Evolutionary conservation across 2,329 filamentous ascomycete genomes (phyloP), one percentile per base, ranked within the genome.

Genomic region (Nemania sp.): DNA sequence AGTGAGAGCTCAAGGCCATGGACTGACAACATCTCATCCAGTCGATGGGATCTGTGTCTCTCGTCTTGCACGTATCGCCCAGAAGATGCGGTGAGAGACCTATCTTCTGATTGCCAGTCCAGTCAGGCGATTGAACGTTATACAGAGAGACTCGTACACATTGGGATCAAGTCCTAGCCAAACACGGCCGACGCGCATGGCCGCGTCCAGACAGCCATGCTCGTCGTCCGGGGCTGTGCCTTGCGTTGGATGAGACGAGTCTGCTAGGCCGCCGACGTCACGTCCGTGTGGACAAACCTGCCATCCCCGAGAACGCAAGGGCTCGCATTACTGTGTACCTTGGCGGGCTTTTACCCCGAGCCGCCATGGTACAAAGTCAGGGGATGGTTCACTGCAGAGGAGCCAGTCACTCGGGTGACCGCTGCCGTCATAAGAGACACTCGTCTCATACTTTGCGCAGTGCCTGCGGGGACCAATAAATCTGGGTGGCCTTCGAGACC

Each of bases 171-270:
- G 33, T 26, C 24, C 22, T 9, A 23, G 22, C 39, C 23, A 24
- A 44, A 23, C 43, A 23, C 28, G n/a, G 17, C 19, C 12, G n/a
- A 55, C 52, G 42, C 56, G 49, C 41, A 56, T 57, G 55, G 52
- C 52, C 51, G 39, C 47, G 47, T 28, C 31, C 33, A 36, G 42
- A 37, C 37, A 49, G 40, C 47, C 40, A 20, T 17, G 30, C n/a
- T 22, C 15, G 7, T 9, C 6, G 36, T 11, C 36, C 12, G 14
- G 19, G 36, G 19, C 36, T 39, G 19, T 20, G 40, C 46, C 28
- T 15, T 22, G 30, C 19, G 15, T 39, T 45, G 36, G n/a, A 20
- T 54, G 17, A 9, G 17, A 20, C 26, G 26, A 28, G 33, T 3
- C 24, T 19, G 37, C 42, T 31, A 14, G 56, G 56, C 30, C 49